Conservation (phyloP, 2,329 filamentous ascomycete species). For the Epichloe festucae region DNA sequence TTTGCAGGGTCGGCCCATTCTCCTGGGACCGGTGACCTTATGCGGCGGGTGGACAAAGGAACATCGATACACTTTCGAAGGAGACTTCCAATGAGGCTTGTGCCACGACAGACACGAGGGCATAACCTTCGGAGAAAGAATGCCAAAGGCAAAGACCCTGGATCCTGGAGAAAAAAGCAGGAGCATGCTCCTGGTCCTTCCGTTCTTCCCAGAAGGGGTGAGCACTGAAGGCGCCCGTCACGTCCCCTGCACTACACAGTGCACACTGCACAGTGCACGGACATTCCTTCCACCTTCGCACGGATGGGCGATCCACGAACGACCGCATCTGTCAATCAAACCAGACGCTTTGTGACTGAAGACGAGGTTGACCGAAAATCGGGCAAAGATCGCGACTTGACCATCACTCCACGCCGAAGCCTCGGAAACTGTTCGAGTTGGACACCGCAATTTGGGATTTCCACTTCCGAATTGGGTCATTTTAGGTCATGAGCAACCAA, state of each 20-base stretch:
- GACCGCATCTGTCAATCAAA: not conserved
- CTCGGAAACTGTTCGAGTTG: not conserved
- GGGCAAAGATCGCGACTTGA: not conserved
- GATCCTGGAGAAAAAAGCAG: not conserved
- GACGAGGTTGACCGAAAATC: not conserved
- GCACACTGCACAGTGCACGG: too few relatives aligned
- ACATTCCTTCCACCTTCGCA: not conserved
- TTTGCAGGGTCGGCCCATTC: slow-evolving; percentile 8
- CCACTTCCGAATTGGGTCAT: not conserved
- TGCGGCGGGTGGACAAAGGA: not conserved
- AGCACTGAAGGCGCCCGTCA: not conserved
- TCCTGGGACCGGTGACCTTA: slow-evolving; percentile 6
- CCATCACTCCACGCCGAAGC: not conserved
- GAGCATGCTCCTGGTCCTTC: not conserved
- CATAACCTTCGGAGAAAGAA: not conserved
- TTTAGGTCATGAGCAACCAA: not conserved
- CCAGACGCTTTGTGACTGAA: not conserved
- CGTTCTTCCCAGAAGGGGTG: not conserved
- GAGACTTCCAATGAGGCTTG: too few relatives aligned
- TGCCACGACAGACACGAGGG: not conserved
- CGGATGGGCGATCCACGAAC: not conserved
- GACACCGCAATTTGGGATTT: not conserved
- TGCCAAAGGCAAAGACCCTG: too few relatives aligned
- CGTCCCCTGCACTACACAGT: not conserved
- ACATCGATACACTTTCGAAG: too few relatives aligned